Conservation (phyloP, 2,329 filamentous ascomycete genomes). For the Clonostachys solani region DNA sequence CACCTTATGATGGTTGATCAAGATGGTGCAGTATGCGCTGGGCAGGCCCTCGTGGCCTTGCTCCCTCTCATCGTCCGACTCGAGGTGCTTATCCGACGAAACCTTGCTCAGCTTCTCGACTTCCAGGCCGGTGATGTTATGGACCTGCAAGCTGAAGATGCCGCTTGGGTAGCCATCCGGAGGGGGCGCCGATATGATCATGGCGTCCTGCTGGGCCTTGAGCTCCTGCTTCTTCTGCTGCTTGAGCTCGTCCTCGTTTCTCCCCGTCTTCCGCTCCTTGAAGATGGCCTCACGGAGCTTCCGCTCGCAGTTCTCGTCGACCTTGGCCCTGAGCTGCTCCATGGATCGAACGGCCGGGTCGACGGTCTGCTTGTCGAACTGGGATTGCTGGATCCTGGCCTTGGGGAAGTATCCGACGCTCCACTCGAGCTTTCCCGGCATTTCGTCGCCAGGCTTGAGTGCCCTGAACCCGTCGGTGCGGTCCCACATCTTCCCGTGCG, state of each 20-base stretch:
- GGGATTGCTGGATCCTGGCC: constrained; percentile 55
- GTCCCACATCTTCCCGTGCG: constrained; percentile 57
- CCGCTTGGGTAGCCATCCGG: constrained; percentile 58
- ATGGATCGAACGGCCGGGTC: constrained; percentile 52
- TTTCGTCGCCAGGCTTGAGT: constrained; percentile 59
- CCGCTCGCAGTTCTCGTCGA: constrained; percentile 46
- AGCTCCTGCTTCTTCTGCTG: constrained; percentile 67
- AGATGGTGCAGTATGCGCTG: constrained; percentile 68
- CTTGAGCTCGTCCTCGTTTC: constrained; percentile 51
- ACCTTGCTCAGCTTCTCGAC: constrained; percentile 55
- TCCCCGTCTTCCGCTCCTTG: constrained; percentile 25
- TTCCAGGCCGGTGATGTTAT: constrained; percentile 68
- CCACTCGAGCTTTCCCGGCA: constrained; percentile 68
- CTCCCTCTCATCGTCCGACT: constrained; percentile 47
- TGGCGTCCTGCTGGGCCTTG: constrained; percentile 53
- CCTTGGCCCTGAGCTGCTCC: constrained; percentile 54
- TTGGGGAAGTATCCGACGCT: constrained; percentile 70
- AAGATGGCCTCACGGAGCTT: constrained; percentile 61
- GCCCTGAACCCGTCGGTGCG: constrained; percentile 63
- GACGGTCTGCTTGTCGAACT: constrained; percentile 57
- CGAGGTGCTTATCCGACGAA: constrained; percentile 27
- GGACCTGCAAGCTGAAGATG: constrained; percentile 65
- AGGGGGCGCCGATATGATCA: constrained; percentile 66
- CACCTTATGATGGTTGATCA: constrained; percentile 66
- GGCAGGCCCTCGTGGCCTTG: constrained; percentile 63